These are phyloP conservation scores for Camellia lanceoleosa DNA, from an alignment of 148 eudicot genomes.

Conservation along the genomic window DNA sequence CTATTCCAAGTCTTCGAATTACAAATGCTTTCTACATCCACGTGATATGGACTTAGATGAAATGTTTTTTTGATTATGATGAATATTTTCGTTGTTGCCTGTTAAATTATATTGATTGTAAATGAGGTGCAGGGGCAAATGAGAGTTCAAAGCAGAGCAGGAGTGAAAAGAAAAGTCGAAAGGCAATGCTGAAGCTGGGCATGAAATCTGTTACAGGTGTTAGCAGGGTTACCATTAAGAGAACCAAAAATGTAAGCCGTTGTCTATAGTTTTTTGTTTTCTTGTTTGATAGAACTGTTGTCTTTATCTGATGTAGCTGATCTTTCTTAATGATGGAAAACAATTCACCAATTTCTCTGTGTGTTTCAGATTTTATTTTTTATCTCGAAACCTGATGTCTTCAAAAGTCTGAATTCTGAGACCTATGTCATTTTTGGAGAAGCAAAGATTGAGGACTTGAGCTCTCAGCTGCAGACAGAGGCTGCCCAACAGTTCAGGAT, in stretches of 20 bases:
- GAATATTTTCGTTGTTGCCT: background rate
- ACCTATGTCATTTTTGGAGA: slow-evolving; percentile 83
- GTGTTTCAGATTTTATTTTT: slow-evolving; percentile 59
- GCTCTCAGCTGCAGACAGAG: slow-evolving; percentile 90
- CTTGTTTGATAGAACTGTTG: too few relatives aligned
- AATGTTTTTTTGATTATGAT: background rate
- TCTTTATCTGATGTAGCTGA: background rate
- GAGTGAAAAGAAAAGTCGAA: slow-evolving; percentile 93
- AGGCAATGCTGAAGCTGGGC: slow-evolving; percentile 90
- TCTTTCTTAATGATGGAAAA: background rate
- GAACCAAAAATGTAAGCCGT: slow-evolving; percentile 63
- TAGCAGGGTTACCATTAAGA: slow-evolving; percentile 85
- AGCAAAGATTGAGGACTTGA: slow-evolving; percentile 85
- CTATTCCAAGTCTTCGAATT: background rate
- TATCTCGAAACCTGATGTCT: slow-evolving; percentile 81
- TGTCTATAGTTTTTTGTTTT: background rate
- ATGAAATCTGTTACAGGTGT: slow-evolving; percentile 90
- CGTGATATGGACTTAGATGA: background rate
- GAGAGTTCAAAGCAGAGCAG: slow-evolving; percentile 82
- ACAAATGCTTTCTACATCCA: background rate
- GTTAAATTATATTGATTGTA: background rate
- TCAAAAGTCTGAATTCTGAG: slow-evolving; percentile 80
- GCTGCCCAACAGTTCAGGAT: slow-evolving; percentile 88
- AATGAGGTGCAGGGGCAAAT: slow-evolving; percentile 39
- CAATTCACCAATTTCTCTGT: background rate